A percentile compares a stretch with the other conserved stretches of the same genome.
Evolutionary conservation across 139 green algal genomes (phyloP).

Genomic region (Deuterostichococcus epilithicus): DNA sequence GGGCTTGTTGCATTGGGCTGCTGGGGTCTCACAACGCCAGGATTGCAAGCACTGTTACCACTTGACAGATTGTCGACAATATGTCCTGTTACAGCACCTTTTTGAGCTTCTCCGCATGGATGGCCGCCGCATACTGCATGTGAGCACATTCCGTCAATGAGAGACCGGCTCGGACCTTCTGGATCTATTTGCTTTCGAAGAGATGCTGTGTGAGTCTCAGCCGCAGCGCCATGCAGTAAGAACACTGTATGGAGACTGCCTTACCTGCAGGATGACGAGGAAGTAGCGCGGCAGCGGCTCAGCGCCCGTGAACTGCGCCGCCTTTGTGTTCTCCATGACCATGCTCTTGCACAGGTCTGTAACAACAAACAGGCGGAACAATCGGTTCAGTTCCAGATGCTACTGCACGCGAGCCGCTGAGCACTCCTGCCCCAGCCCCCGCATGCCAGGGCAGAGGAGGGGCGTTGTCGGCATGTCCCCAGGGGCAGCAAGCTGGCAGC

Average conservation of each 20-base stretch:
- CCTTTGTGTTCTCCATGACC: conserved; percentile 79
- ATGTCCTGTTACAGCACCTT: conserved; percentile 8
- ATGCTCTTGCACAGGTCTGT: conserved; percentile 89
- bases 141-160: background rate
- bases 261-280: conserved; percentile 77
- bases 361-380: too few species aligned
- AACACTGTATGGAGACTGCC: too few species aligned
- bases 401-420: too few species aligned
- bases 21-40: too few species aligned
- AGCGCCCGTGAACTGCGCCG: conserved; percentile 24
- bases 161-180: background rate
- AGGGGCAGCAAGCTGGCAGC: background rate
- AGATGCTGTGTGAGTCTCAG: background rate
- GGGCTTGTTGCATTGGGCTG: too few species aligned
- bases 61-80: conserved; percentile 52
- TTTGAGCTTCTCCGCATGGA: conserved; percentile 79
- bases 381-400: too few species aligned
- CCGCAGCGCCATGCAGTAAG: background rate
- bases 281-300: conserved; percentile 60
- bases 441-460: too few species aligned
- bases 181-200: background rate
- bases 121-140: conserved; percentile 66
- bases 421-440: too few species aligned
- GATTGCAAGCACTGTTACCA: too few species aligned
- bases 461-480: too few species aligned